Base-by-base conservation (phyloP, 805 yeast species). In the Ogataea allantospora region DNA sequence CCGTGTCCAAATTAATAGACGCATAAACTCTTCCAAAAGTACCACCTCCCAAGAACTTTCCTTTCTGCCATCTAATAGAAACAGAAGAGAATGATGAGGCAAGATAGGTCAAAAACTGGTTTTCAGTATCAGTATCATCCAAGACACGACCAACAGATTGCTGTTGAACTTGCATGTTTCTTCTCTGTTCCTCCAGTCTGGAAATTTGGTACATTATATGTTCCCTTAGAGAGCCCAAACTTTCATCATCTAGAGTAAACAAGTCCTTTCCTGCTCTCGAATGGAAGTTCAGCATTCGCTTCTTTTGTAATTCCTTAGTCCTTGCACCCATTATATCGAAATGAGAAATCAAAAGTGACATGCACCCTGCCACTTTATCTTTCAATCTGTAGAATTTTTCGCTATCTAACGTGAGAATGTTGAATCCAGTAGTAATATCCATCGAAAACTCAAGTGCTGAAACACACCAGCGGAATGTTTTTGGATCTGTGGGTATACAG, bases 281-380 rank as follows among this genome's bases (percentile, higher is more conserved):
- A 63, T 65, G 45, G 71, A 77, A 72, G 58, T 71, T 75, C 53
- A 72, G 65, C 62, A 76, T 67, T 51, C 75, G 69, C 50, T 72
- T 68, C 58, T 71, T 71, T 53, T 73, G 80, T 8, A 77, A 71
- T 54, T 83, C 87, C 51, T 78, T 82, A 1, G 96, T 84, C 54
- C 98, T 74, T 0, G 97, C 97, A 33, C 98, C 98, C 96, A 91
- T 93, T 35, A 93, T 88, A 63, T 93, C 99, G 55, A 93, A 93
- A 64, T 93, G 98, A 0, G 96, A 87, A 46, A 93, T 91, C 43
- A 93, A 68, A 35, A 93, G 67, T 2, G 97, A 81, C 88, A 93
- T 87, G 63, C 97, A 88, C 1, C 95, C 85, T 1, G 97, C 95
- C 30, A 93, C 96, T 55, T 87, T 88, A 35, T 77, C 71, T 50